Evolutionary conservation across 768 basidiomycete species (phyloP), one percentile per base, ranked within the genome.

Genomic region (Coprinopsis marcescibilis): DNA sequence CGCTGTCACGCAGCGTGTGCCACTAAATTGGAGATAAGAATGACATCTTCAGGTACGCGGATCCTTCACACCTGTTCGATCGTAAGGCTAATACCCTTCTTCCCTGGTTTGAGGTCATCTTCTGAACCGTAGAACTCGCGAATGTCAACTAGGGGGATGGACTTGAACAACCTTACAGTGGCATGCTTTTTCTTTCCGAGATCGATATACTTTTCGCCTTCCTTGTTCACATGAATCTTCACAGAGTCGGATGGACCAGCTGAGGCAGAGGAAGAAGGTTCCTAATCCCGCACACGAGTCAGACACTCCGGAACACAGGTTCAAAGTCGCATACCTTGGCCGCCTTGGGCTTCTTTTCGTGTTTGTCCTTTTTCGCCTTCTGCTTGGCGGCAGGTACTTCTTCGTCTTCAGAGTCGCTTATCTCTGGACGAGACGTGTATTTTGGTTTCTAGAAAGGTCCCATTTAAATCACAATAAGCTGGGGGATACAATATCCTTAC

Each of bases 81-180:
- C 12, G 66, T 61, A 21, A 91, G 68, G 0, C 83, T 75, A 43
- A 90, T 85, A 7, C 87, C 89, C 55, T 89, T 91, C 63, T 88
- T 90, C 0, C 86, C 85, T 0, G 89, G 88, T 51, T 83, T 87
- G 52, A 77, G 72, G 4, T 81, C 78, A 1, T 75, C 64, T 5
- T 65, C 68, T 33, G 56, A 66, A 17, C 64, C 59, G 43, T 85
- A 91, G 55, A 74, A 90, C 59, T 90, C 85, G 32, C 88, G 78
- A 44, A 90, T 86, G 56, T 89, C 85, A 20, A 89, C 60, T 34
- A 79, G 65, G 2, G 73, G 57, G 1, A 63, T 68, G 6, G 81
- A 83, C 72, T 74, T 70, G 63, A 69, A 72, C 30, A 51, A 52
- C 27, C 65, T 54, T 37, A 86, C 78, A 2, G 81, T 75, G 2